Conservation (phyloP, 176 grass and related monocot species). For the Microstegium vimineum region DNA sequence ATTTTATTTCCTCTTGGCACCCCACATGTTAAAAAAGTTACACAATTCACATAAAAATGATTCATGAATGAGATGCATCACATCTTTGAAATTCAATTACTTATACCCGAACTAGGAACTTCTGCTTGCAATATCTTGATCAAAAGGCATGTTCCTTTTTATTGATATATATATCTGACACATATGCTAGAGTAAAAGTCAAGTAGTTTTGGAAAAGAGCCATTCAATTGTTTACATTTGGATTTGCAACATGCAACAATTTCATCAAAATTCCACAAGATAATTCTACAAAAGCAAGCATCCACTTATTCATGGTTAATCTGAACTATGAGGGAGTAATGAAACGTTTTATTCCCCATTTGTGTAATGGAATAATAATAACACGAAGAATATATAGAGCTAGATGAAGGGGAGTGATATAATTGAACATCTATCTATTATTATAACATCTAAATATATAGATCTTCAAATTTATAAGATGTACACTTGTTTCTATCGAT, state of each 20-base stretch:
- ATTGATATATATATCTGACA: not conserved
- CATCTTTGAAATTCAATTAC: not conserved
- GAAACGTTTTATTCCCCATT: no score
- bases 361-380: not conserved
- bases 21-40: constrained; percentile 7
- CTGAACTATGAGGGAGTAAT: not conserved
- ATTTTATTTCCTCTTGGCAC: constrained; percentile 1
- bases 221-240: not conserved
- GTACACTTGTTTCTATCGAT: not conserved
- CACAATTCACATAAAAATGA: not conserved
- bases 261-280: not conserved
- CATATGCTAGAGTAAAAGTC: not conserved
- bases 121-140: not conserved
- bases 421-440: constrained; percentile 6
- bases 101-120: not conserved
- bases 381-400: not conserved
- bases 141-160: not conserved
- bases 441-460: constrained; percentile 33
- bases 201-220: not conserved
- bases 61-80: not conserved
- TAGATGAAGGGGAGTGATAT: not conserved
- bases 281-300: not conserved
- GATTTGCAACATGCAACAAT: not conserved
- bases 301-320: not conserved
- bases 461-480: constrained; percentile 39